Evolutionary conservation across 2,329 filamentous ascomycete species (phyloP).

Genomic region (Ophiocordyceps australis): DNA sequence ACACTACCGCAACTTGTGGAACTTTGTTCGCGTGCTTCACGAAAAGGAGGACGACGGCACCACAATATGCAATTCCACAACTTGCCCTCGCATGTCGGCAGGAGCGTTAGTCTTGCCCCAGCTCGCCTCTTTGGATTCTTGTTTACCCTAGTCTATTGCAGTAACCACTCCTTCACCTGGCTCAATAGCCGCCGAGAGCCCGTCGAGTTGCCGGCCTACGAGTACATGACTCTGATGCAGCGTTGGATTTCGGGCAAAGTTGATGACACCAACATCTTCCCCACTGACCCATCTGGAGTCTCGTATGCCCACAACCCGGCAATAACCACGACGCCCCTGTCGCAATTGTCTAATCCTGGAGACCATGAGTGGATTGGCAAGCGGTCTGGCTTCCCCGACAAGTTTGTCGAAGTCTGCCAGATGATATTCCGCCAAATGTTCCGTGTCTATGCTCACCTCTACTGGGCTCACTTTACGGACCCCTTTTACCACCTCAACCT

Average conservation of each 20-base stretch:
- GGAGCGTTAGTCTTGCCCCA: constrained; percentile 49
- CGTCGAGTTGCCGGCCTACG: constrained; percentile 78
- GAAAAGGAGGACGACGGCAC: constrained; percentile 64
- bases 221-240: constrained; percentile 92
- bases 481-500: constrained; percentile 71
- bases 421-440: constrained; percentile 97
- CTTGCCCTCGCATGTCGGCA: constrained; percentile 86
- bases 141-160: constrained; percentile 8
- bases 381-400: constrained; percentile 77
- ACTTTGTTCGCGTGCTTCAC: constrained; percentile 77
- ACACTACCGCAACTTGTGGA: constrained; percentile 76
- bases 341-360: constrained; percentile 39
- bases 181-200: constrained; percentile 74
- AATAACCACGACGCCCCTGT: constrained; percentile 38
- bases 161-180: constrained; percentile 94
- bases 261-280: constrained; percentile 77
- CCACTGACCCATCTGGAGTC: constrained; percentile 59
- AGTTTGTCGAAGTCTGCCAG: constrained; percentile 81
- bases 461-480: constrained; percentile 85
- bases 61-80: constrained; percentile 67
- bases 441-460: constrained; percentile 91
- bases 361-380: constrained; percentile 74
- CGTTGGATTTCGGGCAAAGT: constrained; percentile 96
- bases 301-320: constrained; percentile 47
- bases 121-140: background rate